These are phyloP conservation scores for Trypanosoma brucei DNA, from an alignment of 208 protist species.

Conservation along the genomic window DNA sequence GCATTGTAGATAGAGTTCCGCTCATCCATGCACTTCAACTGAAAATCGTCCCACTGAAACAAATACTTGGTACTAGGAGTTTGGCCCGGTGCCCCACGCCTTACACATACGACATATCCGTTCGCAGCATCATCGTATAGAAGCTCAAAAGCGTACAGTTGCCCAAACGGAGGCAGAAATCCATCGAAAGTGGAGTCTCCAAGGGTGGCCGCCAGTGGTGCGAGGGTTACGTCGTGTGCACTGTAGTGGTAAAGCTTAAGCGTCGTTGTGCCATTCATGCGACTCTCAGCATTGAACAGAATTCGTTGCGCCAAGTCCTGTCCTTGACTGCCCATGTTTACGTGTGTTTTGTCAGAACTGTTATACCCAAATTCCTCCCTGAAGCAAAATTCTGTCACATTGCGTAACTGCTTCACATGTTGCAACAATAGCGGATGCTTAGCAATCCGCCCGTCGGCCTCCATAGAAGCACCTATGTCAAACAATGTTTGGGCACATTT, in stretches of 20 bases:
- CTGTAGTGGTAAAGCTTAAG: slow-evolving; percentile 72
- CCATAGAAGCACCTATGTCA: slow-evolving; percentile 52
- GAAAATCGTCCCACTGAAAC: slow-evolving; percentile 36
- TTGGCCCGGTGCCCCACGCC: slow-evolving; percentile 42
- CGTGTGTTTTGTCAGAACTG: slow-evolving; percentile 27
- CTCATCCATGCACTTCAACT: slow-evolving; percentile 42
- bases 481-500: slow-evolving; percentile 41
- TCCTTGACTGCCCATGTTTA: slow-evolving; percentile 44
- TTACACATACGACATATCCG: slow-evolving; percentile 44
- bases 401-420: slow-evolving; percentile 34
- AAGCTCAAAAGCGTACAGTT: slow-evolving; percentile 54
- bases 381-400: slow-evolving; percentile 22
- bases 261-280: slow-evolving; percentile 24
- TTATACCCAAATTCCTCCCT: slow-evolving; percentile 44
- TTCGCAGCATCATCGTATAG: slow-evolving; percentile 34
- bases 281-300: slow-evolving; percentile 33
- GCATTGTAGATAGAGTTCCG: slow-evolving; percentile 30
- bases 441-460: slow-evolving; percentile 14
- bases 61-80: slow-evolving; percentile 30
- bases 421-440: slow-evolving; percentile 18
- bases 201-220: slow-evolving; percentile 43
- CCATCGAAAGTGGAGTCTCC: slow-evolving; percentile 32
- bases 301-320: slow-evolving; percentile 43
- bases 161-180: slow-evolving; percentile 61
- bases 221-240: slow-evolving; percentile 62